phyloP scores from a whole-genome alignment of 108 stramenopile species.

The Bacterosira constricta region DNA sequence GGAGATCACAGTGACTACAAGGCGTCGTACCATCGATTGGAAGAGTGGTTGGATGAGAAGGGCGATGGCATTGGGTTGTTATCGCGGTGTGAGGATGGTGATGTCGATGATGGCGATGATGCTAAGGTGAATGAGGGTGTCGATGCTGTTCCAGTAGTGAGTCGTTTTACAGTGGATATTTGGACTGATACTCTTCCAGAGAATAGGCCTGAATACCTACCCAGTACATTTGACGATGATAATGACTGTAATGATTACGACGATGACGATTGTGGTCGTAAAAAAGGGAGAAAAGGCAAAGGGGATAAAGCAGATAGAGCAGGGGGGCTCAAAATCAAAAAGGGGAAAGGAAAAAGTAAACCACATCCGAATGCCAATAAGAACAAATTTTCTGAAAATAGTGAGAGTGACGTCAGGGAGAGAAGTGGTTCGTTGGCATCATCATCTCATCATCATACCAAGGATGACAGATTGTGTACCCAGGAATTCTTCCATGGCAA shows the following conservation, averaged over 20 bases:
- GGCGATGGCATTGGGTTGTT: neutral
- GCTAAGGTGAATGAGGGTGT: no score
- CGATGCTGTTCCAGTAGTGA: no score
- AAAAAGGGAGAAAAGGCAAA: slow-evolving; percentile 1
- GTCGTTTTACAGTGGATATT: slow-evolving; percentile 22
- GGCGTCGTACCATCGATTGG: slow-evolving; percentile 6
- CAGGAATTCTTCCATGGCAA: slow-evolving; percentile 43
- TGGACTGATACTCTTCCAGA: slow-evolving; percentile 28
- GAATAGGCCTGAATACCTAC: slow-evolving; percentile 17
- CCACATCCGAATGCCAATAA: slow-evolving; percentile 48
- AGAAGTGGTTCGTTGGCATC: slow-evolving; percentile 12
- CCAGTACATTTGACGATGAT: neutral
- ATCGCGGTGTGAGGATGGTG: neutral
- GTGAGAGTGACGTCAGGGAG: neutral
- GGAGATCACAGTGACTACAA: neutral
- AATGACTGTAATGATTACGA: slow-evolving; percentile 2
- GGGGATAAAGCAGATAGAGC: slow-evolving; percentile 6
- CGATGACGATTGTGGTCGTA: neutral
- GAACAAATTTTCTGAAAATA: slow-evolving; percentile 4
- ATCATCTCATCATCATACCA: neutral
- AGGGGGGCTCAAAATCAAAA: slow-evolving; percentile 7
- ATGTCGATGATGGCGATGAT: no score
- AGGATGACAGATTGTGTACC: slow-evolving; percentile 14
- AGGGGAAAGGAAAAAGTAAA: slow-evolving; percentile 33
- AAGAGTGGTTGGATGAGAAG: slow-evolving; percentile 37